phyloP scores from a whole-genome alignment of 1,139 yeast genomes.

The Debaryomyces fabryi region DNA sequence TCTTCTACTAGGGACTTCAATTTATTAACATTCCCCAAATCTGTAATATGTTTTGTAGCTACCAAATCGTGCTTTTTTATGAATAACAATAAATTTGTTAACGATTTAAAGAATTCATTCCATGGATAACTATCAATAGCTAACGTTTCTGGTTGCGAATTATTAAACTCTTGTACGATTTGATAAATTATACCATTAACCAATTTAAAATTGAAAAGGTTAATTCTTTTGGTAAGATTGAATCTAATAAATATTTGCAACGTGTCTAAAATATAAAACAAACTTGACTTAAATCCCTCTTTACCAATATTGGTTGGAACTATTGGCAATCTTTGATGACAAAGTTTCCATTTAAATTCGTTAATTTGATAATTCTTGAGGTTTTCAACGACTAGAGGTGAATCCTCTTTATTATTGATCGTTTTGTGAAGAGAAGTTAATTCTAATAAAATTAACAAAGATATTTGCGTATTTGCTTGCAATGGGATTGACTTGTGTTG shows the following conservation, averaged over 20 bases:
- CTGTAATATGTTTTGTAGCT: conserved; percentile 21
- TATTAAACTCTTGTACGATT: conserved; percentile 16
- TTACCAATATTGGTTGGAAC: conserved; percentile 30
- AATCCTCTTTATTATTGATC: conserved; percentile 6
- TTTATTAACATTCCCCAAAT: conserved; percentile 14
- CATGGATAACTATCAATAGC: conserved; percentile 27
- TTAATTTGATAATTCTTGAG: conserved; percentile 30
- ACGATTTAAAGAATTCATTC: conserved; percentile 31
- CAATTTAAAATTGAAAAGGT: conserved; percentile 32
- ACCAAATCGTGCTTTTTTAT: conserved; percentile 24
- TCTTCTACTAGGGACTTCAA: conserved; percentile 29
- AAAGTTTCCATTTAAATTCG: conserved; percentile 45
- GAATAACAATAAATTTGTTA: conserved; percentile 30
- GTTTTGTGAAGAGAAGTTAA: conserved; percentile 23
- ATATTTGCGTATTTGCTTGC: conserved; percentile 26
- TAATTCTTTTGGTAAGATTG: conserved; percentile 41
- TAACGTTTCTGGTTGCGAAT: conserved; percentile 7
- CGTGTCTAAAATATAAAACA: conserved; percentile 43
- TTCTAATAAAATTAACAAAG: conserved; percentile 26
- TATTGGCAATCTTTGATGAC: conserved; percentile 43
- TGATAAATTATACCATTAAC: conserved; percentile 29
- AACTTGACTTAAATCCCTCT: conserved; percentile 31
- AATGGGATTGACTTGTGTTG: conserved; percentile 32
- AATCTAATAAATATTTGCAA: conserved; percentile 40
- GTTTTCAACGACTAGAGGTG: conserved; percentile 12